These are phyloP conservation scores for Circinella umbellata DNA, from an alignment of 371 early-diverging fungal species.

Conservation along the genomic window DNA sequence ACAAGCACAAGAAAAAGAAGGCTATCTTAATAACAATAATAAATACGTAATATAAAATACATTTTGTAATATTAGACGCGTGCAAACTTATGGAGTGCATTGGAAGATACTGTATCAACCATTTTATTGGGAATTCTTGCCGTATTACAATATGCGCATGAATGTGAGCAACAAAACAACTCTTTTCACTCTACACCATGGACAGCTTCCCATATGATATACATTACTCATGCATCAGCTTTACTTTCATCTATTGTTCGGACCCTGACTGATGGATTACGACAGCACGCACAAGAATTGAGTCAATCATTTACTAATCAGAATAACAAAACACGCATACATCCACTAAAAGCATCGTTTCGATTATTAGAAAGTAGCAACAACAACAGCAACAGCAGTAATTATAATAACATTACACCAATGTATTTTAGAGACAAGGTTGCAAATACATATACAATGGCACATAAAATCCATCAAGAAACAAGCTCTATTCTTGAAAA, in stretches of 20 bases:
- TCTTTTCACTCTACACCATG: neutral
- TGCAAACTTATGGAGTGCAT: neutral
- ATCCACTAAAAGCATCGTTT: neutral
- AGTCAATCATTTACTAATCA: neutral
- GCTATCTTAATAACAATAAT: neutral
- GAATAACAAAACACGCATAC: neutral
- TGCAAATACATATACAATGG: neutral
- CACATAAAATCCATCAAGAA: neutral
- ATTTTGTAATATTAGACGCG: neutral
- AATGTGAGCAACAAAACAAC: neutral
- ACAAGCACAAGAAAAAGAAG: neutral
- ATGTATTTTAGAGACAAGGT: neutral
- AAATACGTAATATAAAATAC: neutral
- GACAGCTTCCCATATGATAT: neutral
- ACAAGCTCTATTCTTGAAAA: neutral
- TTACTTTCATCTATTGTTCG: neutral
- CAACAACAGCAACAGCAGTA: neutral
- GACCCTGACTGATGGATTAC: neutral
- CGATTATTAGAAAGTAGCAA: neutral
- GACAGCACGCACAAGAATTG: slow-evolving; percentile 3
- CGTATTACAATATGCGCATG: neutral
- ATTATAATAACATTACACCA: neutral
- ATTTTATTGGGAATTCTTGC: neutral
- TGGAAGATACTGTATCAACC: neutral
- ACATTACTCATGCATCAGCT: neutral